Evolutionary conservation across 805 yeast genomes (phyloP), one percentile per base, ranked within the genome.

Genomic region (Saccharomyces kudriavzevii): DNA sequence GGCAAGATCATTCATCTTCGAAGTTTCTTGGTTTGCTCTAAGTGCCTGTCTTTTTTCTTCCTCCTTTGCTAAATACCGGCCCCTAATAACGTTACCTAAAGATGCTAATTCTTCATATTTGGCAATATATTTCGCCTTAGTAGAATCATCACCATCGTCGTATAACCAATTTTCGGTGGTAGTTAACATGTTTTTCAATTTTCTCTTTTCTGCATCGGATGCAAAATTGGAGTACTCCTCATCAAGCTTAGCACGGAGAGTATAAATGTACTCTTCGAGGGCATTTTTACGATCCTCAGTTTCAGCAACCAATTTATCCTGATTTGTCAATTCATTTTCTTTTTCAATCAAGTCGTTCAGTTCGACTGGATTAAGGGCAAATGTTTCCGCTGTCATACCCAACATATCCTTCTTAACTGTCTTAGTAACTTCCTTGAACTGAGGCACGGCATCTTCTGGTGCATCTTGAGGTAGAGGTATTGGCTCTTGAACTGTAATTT

Each of bases 231-330:
- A 80, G 72, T 92, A 92, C 65, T 84, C 84, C 54, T 90, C 99
- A 56, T 91, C 98, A 68, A 94, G 80, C 79, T 94, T 94, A 72
- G 96, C 96, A 78, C 99, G 87, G 75, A 92, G 83, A 67, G 89
- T 96, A 77, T 94, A 94, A 68, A 94, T 94, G 81, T 94, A 94
- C 80, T 94, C 99, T 80, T 94, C 99, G 58, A 94, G 80, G 60
- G 96, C 94, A 74, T 94, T 94, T 86, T 94, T 94, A 75, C 90
- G 89, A 77, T 94, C 97, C 80, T 94, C 98, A 61, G 98, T 94
- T 77, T 94, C 98, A 62, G 95, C 95, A 61, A 94, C 97, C 65
- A 92, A 84, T 79, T 91, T 94, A 76, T 94, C 99, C 69, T 85
- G 90, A 70, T 89, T 82, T 60, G 82, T 79, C 84, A 94, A 76